phyloP scores from a whole-genome alignment of 257 asterid genomes.

The Mitragyna speciosa region DNA sequence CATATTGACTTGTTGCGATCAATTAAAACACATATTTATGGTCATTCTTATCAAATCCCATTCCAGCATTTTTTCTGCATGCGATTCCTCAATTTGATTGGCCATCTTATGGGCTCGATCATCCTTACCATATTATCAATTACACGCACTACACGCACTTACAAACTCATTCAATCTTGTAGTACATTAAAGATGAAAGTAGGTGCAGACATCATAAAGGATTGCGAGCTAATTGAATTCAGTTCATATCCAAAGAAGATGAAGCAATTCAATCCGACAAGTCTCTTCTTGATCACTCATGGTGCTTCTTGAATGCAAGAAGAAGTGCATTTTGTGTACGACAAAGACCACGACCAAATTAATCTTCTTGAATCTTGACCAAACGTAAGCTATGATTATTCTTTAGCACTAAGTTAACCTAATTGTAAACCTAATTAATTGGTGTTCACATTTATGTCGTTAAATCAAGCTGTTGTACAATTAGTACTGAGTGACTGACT shows the following conservation, averaged over 20 bases:
- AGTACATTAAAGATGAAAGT: background rate
- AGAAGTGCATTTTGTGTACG: slow-evolving; percentile 17
- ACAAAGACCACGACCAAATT: slow-evolving; percentile 34
- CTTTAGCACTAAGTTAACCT: slow-evolving; percentile 29
- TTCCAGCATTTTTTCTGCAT: slow-evolving; percentile 11
- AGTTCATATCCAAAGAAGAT: background rate
- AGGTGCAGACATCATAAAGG: background rate
- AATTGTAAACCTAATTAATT: slow-evolving; percentile 44
- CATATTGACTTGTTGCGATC: background rate
- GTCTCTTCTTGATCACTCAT: background rate
- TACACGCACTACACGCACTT: background rate
- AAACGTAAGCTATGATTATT: background rate
- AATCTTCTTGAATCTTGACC: slow-evolving; percentile 38
- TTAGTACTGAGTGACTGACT: no score
- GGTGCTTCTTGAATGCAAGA: background rate
- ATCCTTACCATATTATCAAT: background rate
- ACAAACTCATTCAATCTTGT: background rate
- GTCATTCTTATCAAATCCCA: background rate
- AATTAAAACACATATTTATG: background rate
- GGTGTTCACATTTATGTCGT: no score
- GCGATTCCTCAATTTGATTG: background rate
- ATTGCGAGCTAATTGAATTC: background rate
- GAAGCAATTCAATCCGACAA: background rate
- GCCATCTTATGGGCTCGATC: background rate
- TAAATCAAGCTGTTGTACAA: no score